phyloP scores from a whole-genome alignment of 257 asterid species.

The Plectranthus barbatus region DNA sequence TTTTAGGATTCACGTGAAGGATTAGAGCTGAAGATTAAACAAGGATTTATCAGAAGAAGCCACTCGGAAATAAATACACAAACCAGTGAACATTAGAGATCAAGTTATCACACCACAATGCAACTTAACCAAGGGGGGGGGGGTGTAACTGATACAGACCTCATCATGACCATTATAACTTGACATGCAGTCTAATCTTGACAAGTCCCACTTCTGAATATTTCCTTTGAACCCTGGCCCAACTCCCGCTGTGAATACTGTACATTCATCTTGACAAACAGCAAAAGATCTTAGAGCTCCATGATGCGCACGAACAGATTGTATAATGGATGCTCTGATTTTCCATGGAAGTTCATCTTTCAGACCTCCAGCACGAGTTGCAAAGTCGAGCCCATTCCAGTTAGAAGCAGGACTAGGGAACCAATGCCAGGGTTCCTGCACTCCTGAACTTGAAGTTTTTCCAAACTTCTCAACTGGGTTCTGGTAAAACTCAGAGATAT shows the following conservation, averaged over 20 bases:
- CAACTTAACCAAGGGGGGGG: constrained; percentile 11
- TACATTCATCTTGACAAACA: constrained; percentile 76
- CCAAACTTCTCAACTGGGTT: constrained; percentile 36
- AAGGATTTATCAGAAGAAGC: too few species aligned
- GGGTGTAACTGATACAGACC: constrained; percentile 52
- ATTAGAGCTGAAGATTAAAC: background rate
- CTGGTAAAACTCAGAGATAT: constrained; percentile 32
- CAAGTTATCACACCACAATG: constrained; percentile 3
- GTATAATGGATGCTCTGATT: constrained; percentile 75
- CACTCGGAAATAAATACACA: too few species aligned
- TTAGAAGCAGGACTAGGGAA: constrained; percentile 70
- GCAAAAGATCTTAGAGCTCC: constrained; percentile 91
- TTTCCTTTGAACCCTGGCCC: constrained; percentile 94
- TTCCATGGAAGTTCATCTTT: constrained; percentile 96
- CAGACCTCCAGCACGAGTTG: constrained; percentile 65
- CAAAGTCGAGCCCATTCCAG: constrained; percentile 64
- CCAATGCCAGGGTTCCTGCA: constrained; percentile 91
- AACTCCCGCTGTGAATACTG: constrained; percentile 90
- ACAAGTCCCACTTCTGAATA: constrained; percentile 84
- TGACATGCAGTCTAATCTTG: constrained; percentile 62
- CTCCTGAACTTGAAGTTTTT: constrained; percentile 36
- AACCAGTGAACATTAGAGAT: background rate
- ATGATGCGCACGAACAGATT: constrained; percentile 87
- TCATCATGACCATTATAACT: constrained; percentile 94
- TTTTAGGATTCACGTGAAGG: background rate